Evolutionary conservation across 1,284 basidiomycete genomes (phyloP).

Genomic region (Puccinia horiana): DNA sequence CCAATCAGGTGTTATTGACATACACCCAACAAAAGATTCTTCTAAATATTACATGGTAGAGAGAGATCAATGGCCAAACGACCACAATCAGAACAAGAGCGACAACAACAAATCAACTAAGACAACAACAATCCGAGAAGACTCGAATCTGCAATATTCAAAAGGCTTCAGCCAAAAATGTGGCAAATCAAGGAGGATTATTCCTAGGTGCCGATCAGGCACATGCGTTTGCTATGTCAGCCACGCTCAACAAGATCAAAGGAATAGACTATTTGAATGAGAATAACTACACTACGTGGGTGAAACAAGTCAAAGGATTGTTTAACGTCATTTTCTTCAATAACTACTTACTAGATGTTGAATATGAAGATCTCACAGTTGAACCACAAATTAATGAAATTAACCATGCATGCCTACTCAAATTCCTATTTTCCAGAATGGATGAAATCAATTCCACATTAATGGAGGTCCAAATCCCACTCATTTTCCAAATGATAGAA

Average conservation of each 20-base stretch:
- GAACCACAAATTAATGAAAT: background rate
- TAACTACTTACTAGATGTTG: background rate
- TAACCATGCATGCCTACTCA: background rate
- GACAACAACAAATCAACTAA: too few species aligned
- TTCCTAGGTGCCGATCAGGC: background rate
- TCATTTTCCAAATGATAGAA: background rate
- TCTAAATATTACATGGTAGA: too few species aligned
- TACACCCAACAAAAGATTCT: too few species aligned
- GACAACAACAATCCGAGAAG: too few species aligned
- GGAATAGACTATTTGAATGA: background rate
- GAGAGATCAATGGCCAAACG: too few species aligned
- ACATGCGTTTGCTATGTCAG: background rate
- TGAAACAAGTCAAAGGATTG: background rate
- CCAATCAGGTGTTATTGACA: too few species aligned
- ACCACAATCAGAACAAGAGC: too few species aligned
- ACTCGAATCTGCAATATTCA: background rate
- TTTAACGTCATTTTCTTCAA: background rate
- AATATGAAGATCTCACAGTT: background rate
- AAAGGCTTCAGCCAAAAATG: background rate
- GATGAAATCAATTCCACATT: background rate
- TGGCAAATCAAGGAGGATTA: background rate
- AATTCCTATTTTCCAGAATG: background rate
- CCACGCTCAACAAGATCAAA: background rate
- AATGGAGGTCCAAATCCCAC: background rate
- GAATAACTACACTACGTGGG: background rate